Percentiles rank a stretch among this genome's conserved stretches.
Evolutionary conservation across 768 basidiomycete genomes (phyloP).

Genomic region (Termitomyces heimii): DNA sequence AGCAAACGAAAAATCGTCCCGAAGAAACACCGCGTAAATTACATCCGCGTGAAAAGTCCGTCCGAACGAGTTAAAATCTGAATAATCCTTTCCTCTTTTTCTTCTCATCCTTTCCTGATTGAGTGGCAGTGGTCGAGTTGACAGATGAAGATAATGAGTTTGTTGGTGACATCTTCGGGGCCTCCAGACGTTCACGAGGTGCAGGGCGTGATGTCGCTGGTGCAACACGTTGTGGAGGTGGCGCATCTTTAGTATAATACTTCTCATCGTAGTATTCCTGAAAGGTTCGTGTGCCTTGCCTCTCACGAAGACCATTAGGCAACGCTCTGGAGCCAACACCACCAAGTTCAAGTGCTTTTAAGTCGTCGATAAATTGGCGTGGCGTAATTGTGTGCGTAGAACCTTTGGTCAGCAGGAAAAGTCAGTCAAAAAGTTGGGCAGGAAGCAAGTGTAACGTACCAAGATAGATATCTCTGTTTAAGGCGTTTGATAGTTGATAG

Average conservation of each 20-base stretch:
- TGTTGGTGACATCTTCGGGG: constrained; percentile 45
- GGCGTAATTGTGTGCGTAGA: constrained; percentile 88
- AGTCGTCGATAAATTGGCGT: constrained; percentile 76
- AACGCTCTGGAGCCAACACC: constrained; percentile 73
- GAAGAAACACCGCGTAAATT: constrained; percentile 15
- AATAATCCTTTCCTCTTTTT: constrained; percentile 80
- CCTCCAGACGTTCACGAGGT: constrained; percentile 21
- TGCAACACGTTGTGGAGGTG: constrained; percentile 40
- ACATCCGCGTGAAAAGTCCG: constrained; percentile 9
- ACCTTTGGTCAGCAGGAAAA: constrained; percentile 37
- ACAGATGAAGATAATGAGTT: constrained; percentile 44
- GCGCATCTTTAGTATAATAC: constrained; percentile 64
- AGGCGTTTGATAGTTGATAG: constrained; percentile 66
- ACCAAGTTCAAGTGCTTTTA: constrained; percentile 82
- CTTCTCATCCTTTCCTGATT: constrained; percentile 44
- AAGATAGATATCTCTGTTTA: constrained; percentile 88
- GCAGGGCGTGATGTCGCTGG: constrained; percentile 29
- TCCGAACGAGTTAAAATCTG: constrained; percentile 40
- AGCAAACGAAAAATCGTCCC: constrained; percentile 6
- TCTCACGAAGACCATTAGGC: constrained; percentile 63
- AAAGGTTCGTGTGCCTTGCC: constrained; percentile 41
- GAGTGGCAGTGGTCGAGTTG: constrained; percentile 24
- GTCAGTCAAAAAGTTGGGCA: background rate
- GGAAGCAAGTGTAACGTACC: constrained; percentile 41
- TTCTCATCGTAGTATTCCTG: constrained; percentile 80